Base-by-base conservation (phyloP, 2,329 filamentous ascomycete species). In the Colletotrichum camelliae region DNA sequence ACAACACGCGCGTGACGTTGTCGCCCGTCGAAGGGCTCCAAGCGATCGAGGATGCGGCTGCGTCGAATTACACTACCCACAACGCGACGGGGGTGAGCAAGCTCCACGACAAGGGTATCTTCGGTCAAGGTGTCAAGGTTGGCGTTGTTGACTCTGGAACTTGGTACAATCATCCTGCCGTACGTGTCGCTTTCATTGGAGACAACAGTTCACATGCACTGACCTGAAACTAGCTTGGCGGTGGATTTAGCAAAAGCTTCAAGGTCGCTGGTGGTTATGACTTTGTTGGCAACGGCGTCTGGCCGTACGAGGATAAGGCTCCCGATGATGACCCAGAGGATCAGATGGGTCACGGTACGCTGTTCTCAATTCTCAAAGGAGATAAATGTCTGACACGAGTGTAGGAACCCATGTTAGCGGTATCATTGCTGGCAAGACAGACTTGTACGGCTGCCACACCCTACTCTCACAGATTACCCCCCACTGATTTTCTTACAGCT, bases 211-310 rank as follows among this genome's bases (percentile, higher is more conserved):
- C 4, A 27, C 4, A 27, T 27, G 24, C 24, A 4, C 64, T 57
- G 84, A 86, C 39, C 83, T 8, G 29, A 7, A 5, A 4, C 5
- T 21, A 77, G 76, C 67, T 89, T 4, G 87, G 88, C 10, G 87
- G 87, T 7, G 86, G 87, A 48, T 88, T 88, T 76, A 88, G 88
- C 5, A 77, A 80, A 13, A 87, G 86, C 1, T 88, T 83, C 76
- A 83, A 88, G 31, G 85, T 89, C 12, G 82, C 83, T 6, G 82
- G 82, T 67, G 88, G 88, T 2, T 84, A 83, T 52, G 87, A 89
- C 66, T 82, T 89, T 67, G 83, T 87, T 7, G 87, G 86, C 13
- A 85, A 88, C 71, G 77, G 74, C 64, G 72, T 67, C 29, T 76
- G 74, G 74, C 74, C 74, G 2, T 67, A 70, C 15, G 73, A 76